Percentiles rank a stretch among this genome's conserved stretches.
phyloP scores from a whole-genome alignment of 441 rosid species.

The Pelargonium citronellum region DNA sequence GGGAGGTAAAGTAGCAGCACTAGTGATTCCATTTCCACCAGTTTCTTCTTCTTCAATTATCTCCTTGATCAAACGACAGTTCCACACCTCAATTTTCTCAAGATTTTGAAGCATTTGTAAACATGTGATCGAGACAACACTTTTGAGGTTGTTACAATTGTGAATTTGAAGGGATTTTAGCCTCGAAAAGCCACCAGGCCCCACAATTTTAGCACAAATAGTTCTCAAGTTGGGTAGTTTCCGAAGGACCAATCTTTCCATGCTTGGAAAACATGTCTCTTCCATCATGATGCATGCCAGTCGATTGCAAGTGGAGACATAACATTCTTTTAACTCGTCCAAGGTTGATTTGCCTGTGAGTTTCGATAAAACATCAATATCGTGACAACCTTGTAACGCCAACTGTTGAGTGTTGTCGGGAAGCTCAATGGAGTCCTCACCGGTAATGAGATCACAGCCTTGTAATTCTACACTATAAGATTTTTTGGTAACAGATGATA shows the following conservation, averaged over 20 bases:
- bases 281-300: slow-evolving; percentile 15
- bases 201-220: neutral
- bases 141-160: slow-evolving; percentile 19
- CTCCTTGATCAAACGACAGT: slow-evolving; percentile 13
- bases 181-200: neutral
- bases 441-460: slow-evolving; percentile 14
- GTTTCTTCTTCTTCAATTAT: slow-evolving; percentile 11
- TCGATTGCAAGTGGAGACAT: slow-evolving; percentile 21
- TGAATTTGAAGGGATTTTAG: slow-evolving; percentile 18
- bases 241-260: slow-evolving; percentile 14
- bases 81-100: slow-evolving; percentile 13
- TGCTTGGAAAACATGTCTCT: slow-evolving; percentile 6
- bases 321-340: slow-evolving; percentile 17
- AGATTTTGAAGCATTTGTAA: slow-evolving; percentile 18
- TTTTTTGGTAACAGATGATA: slow-evolving; percentile 10
- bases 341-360: slow-evolving; percentile 15
- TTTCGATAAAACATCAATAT: slow-evolving; percentile 16
- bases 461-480: slow-evolving; percentile 13
- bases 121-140: slow-evolving; percentile 11
- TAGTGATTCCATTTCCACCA: neutral
- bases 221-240: slow-evolving; percentile 19
- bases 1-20: neutral
- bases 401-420: slow-evolving; percentile 22
- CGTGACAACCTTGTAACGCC: slow-evolving; percentile 23
- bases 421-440: slow-evolving; percentile 3